phyloP scores from a whole-genome alignment of 1,284 basidiomycete genomes.

The Trichosporon coremiiforme region DNA sequence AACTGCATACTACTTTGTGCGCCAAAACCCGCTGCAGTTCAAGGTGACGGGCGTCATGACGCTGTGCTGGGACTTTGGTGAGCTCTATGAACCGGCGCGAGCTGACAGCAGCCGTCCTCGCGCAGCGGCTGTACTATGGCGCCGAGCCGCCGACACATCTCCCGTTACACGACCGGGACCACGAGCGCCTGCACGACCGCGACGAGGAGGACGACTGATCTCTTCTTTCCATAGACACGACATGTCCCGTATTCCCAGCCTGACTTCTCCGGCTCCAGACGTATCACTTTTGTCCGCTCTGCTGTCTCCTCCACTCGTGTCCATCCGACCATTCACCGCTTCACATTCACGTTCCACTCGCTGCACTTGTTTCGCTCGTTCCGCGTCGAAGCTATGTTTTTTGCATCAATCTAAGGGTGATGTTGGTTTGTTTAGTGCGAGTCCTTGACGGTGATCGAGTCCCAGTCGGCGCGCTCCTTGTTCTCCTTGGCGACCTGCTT shows the following conservation, averaged over 20 bases:
- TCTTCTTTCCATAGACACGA: neutral
- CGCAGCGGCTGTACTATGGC: slow-evolving; percentile 48
- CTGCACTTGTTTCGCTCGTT: neutral
- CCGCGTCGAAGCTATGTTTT: slow-evolving; percentile 18
- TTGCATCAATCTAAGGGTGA: slow-evolving; percentile 21
- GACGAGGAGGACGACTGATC: slow-evolving; percentile 17
- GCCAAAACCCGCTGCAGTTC: slow-evolving; percentile 58
- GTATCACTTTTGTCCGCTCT: neutral
- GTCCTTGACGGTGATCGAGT: slow-evolving; percentile 63
- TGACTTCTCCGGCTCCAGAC: slow-evolving; percentile 12
- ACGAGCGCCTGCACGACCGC: slow-evolving; percentile 8
- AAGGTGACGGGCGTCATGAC: slow-evolving; percentile 56
- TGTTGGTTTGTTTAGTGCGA: slow-evolving; percentile 32
- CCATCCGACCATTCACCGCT: no score
- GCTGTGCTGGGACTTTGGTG: slow-evolving; percentile 53
- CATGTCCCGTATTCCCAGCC: neutral
- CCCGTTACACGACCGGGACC: neutral
- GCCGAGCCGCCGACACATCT: slow-evolving; percentile 31
- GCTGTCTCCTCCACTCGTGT: no score
- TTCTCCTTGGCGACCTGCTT: slow-evolving; percentile 75
- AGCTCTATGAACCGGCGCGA: no score
- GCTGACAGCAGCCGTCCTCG: slow-evolving; percentile 42
- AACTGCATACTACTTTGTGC: slow-evolving; percentile 58
- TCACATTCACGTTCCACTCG: no score
- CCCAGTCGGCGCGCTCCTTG: slow-evolving; percentile 79